Conservation (phyloP, 2,329 filamentous ascomycete genomes). For the Diaporthe sp. region DNA sequence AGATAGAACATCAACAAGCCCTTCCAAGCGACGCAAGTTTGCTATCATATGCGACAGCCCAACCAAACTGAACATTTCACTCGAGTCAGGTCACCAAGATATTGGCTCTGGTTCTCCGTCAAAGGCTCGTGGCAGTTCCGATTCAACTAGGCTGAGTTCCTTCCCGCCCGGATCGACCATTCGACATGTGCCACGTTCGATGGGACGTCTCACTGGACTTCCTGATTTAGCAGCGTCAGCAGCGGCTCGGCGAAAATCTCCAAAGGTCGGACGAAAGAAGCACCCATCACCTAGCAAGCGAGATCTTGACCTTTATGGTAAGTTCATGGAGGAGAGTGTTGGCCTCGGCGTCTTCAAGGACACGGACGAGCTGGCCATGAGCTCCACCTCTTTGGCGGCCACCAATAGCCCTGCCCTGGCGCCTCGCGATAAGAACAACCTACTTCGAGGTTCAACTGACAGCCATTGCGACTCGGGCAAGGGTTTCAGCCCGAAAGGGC, state of each 20-base stretch:
- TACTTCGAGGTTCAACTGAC: constrained; percentile 39
- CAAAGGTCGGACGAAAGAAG: constrained; percentile 52
- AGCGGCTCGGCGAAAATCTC: background rate
- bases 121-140: background rate
- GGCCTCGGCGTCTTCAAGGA: constrained; percentile 33
- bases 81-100: background rate
- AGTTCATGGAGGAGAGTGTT: constrained; percentile 40
- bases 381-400: constrained; percentile 30
- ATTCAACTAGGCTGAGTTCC: constrained; percentile 35
- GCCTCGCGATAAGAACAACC: constrained; percentile 50
- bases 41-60: constrained; percentile 4
- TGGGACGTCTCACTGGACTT: constrained; percentile 36
- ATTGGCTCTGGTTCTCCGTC: background rate
- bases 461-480: constrained; percentile 24
- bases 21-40: background rate
- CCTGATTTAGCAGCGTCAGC: constrained; percentile 13
- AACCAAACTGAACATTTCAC: background rate
- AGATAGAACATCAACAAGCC: background rate
- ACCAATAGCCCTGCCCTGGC: constrained; percentile 39
- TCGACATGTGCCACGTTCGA: constrained; percentile 42
- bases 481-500: constrained; percentile 25
- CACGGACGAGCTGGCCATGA: constrained; percentile 50
- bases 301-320: constrained; percentile 53
- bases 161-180: constrained; percentile 41
- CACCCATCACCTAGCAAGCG: constrained; percentile 61